Evolutionary conservation across 2,329 filamentous ascomycete species (phyloP), one percentile per base, ranked within the genome.

Genomic region (Aspergillus udagawae): DNA sequence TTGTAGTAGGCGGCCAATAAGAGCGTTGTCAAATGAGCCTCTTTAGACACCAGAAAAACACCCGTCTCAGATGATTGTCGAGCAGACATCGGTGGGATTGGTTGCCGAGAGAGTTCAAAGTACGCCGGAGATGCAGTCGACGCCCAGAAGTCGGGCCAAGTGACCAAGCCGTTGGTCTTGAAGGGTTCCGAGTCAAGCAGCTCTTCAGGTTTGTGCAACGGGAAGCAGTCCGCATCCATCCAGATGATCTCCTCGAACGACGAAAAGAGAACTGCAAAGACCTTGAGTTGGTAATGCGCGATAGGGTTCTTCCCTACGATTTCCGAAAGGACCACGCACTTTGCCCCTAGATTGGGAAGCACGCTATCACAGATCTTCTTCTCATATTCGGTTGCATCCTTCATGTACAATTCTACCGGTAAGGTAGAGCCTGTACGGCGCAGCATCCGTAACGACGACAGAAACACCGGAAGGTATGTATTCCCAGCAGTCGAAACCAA

Each of bases 201-300:
- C 3, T 66, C 58, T 28, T 70, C 70, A 0, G 78, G 77, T 53
- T 79, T 72, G 51, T 74, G 70, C 17, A 77, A 65, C 17, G 82
- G 81, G 64, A 84, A 83, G 56, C 75, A 76, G 63, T 85, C 82
- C 52, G 80, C 80, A 63, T 86, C 83, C 63, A 86, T 77, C 67
- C 83, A 83, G 25, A 86, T 73, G 12, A 83, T 77, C 54, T 84
- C 76, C 63, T 83, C 80, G 62, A 84, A 86, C 4, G 81, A 80
- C 1, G 83, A 84, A 60, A 84, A 81, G 2, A 85, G 71, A 28
- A 85, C 77, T 4, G 82, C 75, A 60, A 84, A 79, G 41, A 80
- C 75, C 65, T 85, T 85, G 71, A 80, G 79, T 63, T 85, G 82
- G 65, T 77, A 83, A 53, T 77, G 72, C 23, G 68, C 70, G 53